A percentile compares a stretch with the other conserved stretches of the same genome.
Conservation (phyloP, 305 asterid genomes). For the Fraxinus sp. region DNA sequence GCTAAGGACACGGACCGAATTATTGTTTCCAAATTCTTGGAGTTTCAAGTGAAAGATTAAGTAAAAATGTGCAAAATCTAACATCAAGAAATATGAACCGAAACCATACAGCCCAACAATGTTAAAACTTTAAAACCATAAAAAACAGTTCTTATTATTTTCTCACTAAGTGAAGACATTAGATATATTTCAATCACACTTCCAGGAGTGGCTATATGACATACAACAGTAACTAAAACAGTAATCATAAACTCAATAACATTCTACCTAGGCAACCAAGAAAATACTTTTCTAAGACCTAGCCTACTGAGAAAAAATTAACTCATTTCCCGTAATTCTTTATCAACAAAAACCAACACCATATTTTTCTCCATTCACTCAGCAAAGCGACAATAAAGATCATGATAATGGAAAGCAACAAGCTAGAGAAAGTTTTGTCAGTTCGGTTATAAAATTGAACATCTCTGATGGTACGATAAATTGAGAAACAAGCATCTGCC, state of each 20-base stretch:
- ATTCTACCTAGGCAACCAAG: conserved; percentile 2
- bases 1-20: background rate
- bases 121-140: background rate
- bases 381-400: background rate
- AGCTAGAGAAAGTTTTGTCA: background rate
- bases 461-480: conserved; percentile 1
- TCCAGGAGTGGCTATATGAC: background rate
- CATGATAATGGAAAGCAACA: background rate
- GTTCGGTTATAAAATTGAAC: background rate
- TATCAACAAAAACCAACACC: background rate
- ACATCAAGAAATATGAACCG: background rate
- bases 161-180: background rate
- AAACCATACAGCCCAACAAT: background rate
- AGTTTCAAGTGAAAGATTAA: background rate
- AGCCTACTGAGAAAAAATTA: background rate
- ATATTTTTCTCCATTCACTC: background rate
- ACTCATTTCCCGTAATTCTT: background rate
- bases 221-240: background rate
- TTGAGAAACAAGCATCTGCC: conserved; percentile 1
- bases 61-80: background rate
- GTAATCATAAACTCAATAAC: background rate
- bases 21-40: background rate
- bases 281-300: background rate
- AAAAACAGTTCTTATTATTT: background rate
- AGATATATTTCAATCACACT: background rate